Evolutionary conservation across 208 protist genomes (phyloP), one percentile per base, ranked within the genome.

Genomic region (Acanthamoeba culbertsoni): DNA sequence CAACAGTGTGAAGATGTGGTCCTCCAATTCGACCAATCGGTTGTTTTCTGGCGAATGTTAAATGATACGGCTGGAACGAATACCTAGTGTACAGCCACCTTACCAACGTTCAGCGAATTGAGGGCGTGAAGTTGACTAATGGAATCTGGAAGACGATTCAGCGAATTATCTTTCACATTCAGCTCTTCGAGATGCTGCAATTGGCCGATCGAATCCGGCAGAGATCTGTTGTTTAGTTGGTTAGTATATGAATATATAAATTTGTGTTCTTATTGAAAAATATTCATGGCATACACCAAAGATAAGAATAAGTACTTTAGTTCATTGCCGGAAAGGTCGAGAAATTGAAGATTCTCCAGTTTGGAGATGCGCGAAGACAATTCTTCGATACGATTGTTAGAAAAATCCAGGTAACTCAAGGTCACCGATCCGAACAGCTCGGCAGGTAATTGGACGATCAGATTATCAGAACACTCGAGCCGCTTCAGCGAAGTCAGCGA

Each of bases 391-490:
- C 59, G 59, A 23, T 79, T 79, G 68, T 79, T 79, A 40, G 68
- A 79, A n/a, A 79, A 48, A 40, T 79, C 68, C 26, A 79, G 51
- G 37, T 88, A 62, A 28, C 37, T 63, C 31, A 88, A 35, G 28
- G 77, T 63, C 26, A 33, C 48, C 31, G 48, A 55, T 12, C 42
- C 43, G 26, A 62, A 55, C 45, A 63, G 77, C 48, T 79, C 68
- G 23, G 18, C 23, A 8, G 68, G 68, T 20, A 79, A 40, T n/a
- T 79, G 40, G 37, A 18, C 28, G 68, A 79, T 10, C 4, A 63
- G 48, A 28, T 88, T 88, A 48, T 88, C 77, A 3, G 77, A 88
- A 33, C 77, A 88, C 33, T 88, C 77, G 48, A 88, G 62, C 2
- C 48, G 51, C 48, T 20, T 37, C 33, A 88, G 77, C 16, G 43